Conservation (phyloP, 2,329 filamentous ascomycete species). For the Coniochaeta hoffmannii region DNA sequence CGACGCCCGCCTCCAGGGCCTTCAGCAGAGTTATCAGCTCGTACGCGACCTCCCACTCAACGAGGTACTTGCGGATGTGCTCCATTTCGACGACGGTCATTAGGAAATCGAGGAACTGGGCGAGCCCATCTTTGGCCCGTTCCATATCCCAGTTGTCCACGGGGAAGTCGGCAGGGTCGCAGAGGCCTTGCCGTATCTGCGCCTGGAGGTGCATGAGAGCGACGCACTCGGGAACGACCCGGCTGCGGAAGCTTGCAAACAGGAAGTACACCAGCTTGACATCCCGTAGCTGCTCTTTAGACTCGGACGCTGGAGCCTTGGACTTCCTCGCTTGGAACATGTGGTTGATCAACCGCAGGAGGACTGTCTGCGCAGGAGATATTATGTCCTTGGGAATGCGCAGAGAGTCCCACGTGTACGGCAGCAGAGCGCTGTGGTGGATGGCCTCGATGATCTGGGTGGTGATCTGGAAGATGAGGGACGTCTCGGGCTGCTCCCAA, state of each 20-base stretch:
- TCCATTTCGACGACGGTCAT: slow-evolving; percentile 81
- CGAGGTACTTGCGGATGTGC: slow-evolving; percentile 74
- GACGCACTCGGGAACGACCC: slow-evolving; percentile 88
- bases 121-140: slow-evolving; percentile 87
- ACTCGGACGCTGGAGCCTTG: slow-evolving; percentile 35
- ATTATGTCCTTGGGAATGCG: slow-evolving; percentile 93
- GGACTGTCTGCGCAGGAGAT: slow-evolving; percentile 86
- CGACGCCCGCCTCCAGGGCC: slow-evolving; percentile 80
- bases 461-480: slow-evolving; percentile 94
- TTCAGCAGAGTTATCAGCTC: slow-evolving; percentile 83
- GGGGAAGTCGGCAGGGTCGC: slow-evolving; percentile 79
- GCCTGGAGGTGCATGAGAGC: slow-evolving; percentile 92
- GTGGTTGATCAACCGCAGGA: slow-evolving; percentile 83
- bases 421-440: slow-evolving; percentile 79
- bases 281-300: slow-evolving; percentile 47
- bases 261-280: slow-evolving; percentile 74
- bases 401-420: slow-evolving; percentile 86
- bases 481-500: slow-evolving; percentile 90
- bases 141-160: slow-evolving; percentile 98
- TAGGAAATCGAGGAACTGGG: slow-evolving; percentile 91
- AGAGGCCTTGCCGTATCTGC: slow-evolving; percentile 71
- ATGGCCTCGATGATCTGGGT: slow-evolving; percentile 93
- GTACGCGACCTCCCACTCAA: slow-evolving; percentile 86
- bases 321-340: slow-evolving; percentile 61
- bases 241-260: slow-evolving; percentile 84